Evolutionary conservation across 1,284 basidiomycete genomes (phyloP).

Genomic region (Sutorius eximius): DNA sequence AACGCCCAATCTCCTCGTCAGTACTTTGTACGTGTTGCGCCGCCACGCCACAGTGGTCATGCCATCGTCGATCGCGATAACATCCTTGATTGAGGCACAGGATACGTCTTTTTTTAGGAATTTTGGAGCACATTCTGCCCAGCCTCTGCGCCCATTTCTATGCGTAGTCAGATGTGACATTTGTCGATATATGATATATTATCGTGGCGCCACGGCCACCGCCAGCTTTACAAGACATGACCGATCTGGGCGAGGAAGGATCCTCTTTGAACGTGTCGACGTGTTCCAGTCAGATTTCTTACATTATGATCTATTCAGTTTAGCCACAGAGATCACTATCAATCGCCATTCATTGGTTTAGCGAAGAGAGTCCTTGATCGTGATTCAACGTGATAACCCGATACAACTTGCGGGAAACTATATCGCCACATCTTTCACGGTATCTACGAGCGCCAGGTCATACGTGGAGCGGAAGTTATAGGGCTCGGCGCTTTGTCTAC

Average conservation of each 20-base stretch:
- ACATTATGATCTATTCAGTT: constrained; percentile 1
- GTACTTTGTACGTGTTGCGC: constrained; percentile 25
- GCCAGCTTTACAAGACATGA: constrained; percentile 4
- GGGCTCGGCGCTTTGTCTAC: constrained; percentile 1
- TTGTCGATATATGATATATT: constrained; percentile 7
- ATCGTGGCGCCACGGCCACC: background rate
- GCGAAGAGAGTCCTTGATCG: background rate
- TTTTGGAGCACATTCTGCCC: constrained; percentile 3
- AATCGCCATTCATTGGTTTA: constrained; percentile 9
- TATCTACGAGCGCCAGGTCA: background rate
- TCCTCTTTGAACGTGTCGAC: background rate
- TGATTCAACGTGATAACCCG: constrained; percentile 1
- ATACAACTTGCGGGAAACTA: background rate
- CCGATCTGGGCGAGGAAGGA: background rate
- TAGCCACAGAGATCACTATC: constrained; percentile 9
- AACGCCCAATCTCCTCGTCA: constrained; percentile 18
- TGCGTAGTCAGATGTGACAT: constrained; percentile 15
- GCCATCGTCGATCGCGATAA: constrained; percentile 33
- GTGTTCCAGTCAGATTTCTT: constrained; percentile 1
- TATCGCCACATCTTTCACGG: background rate
- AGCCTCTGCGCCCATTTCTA: constrained; percentile 8
- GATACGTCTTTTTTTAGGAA: constrained; percentile 1
- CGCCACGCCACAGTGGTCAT: constrained; percentile 6
- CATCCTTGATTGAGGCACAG: constrained; percentile 25
- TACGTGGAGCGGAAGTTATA: constrained; percentile 5